phyloP scores from a whole-genome alignment of 164 flowering plant genomes.

The Chloranthus sessilifolius region DNA sequence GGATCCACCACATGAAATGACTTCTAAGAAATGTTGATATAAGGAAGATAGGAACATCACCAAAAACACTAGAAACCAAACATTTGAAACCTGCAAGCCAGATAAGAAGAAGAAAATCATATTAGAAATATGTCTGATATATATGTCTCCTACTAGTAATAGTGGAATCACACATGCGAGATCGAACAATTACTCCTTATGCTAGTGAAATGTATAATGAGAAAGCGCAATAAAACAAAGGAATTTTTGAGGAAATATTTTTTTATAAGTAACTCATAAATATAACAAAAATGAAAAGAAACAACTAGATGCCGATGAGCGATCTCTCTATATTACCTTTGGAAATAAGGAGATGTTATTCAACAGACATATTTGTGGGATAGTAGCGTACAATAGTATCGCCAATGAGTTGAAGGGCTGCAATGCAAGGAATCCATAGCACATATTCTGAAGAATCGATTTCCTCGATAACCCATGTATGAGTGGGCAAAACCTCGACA shows the following conservation, averaged over 20 bases:
- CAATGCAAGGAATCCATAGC: constrained; percentile 7
- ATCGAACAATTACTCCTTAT: too few relatives aligned
- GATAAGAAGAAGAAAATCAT: neutral
- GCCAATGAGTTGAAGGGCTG: constrained; percentile 9
- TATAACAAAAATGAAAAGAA: too few relatives aligned
- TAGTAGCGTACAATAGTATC: constrained; percentile 4
- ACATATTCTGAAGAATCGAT: constrained; percentile 14
- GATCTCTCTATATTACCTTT: constrained; percentile 7
- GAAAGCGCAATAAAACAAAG: neutral
- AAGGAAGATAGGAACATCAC: constrained; percentile 7
- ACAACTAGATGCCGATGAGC: neutral
- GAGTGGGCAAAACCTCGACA: constrained; percentile 29
- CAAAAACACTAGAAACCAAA: constrained; percentile 19
- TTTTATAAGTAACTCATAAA: neutral
- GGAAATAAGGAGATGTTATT: constrained; percentile 15
- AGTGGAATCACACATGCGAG: too few relatives aligned
- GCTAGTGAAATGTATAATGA: too few relatives aligned
- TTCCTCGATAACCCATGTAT: constrained; percentile 17
- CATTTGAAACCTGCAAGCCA: constrained; percentile 25
- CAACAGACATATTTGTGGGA: constrained; percentile 21
- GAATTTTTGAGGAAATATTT: neutral
- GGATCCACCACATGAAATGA: constrained; percentile 15
- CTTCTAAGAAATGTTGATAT: constrained; percentile 14
- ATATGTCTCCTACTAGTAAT: too few relatives aligned
- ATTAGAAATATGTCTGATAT: neutral